Conservation (phyloP, 345 rosid species). For the Eucalyptus sideroxylon region DNA sequence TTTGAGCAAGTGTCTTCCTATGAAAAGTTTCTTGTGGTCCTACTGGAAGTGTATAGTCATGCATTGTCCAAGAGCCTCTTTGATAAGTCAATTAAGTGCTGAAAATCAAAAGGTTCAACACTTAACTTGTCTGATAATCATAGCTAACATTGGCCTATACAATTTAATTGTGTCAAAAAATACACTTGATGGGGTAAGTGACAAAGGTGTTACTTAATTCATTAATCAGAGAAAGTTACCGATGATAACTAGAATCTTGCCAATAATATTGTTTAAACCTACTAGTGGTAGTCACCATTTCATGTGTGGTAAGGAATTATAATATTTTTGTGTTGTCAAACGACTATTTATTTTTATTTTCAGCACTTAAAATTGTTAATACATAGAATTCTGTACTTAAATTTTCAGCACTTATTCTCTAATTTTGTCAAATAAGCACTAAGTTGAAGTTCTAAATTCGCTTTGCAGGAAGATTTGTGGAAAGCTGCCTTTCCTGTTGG, state of each 20-base stretch:
- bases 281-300: neutral
- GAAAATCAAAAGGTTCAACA: neutral
- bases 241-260: neutral
- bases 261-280: neutral
- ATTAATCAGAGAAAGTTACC: neutral
- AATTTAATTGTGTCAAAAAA: neutral
- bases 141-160: neutral
- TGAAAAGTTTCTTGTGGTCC: neutral
- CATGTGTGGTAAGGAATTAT: neutral
- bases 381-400: neutral
- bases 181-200: neutral
- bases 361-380: neutral
- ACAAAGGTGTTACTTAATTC: neutral
- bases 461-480: conserved; percentile 84
- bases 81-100: neutral
- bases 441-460: neutral
- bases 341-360: neutral
- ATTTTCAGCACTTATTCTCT: neutral
- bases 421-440: neutral
- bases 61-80: neutral
- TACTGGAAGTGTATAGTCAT: neutral
- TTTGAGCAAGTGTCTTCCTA: neutral
- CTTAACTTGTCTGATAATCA: neutral
- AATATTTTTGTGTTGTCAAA: neutral
- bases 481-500: conserved; percentile 81